Base-by-base conservation (phyloP, 2,329 filamentous ascomycete genomes). In the Alternaria rosae region DNA sequence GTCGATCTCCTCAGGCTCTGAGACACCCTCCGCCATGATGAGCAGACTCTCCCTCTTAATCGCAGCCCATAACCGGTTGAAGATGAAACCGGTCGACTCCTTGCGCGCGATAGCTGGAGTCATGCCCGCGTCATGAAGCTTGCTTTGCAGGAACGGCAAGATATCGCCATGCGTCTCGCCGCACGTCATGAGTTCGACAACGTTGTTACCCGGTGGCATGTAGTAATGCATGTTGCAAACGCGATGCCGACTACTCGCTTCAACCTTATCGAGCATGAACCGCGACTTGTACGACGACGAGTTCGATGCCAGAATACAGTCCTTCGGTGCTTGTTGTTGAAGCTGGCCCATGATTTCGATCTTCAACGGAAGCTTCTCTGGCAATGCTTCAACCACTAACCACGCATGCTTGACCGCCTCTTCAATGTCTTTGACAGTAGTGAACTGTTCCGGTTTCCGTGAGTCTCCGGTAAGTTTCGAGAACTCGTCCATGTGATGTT, bases 11-110 rank as follows among this genome's bases (percentile, higher is more conserved):
- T 80, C 74, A 0, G 86, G 83, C 0, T 75, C 77, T 0, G 81
- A 80, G 0, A 87, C 84, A 0, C 80, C 85, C 52, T 87, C 85
- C 0, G 82, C 77, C 3, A 87, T 64, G 10, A 87, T 84, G 0
- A 72, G 80, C 54, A 87, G 62, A 0, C 76, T 72, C 65, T 88
- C 85, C 3, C 85, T 78, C 70, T 87, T 87, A 15, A 87, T 79
- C 0, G 85, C 85, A 0, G 85, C 86, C 85, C 85, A 88, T 0
- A 87, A 71, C 0, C 85, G 82, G 56, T 87, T 87, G 67, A 86
- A 85, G 35, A 88, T 83, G 63, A 87, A 84, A 0, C 85, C 83
- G 0, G 84, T 85, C 0, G 84, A 85, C 63, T 87, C 82, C 51
- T 81, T 83, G 7, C 77, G 67, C 0, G 84, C 83, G 5, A 79